Evolutionary conservation across 768 basidiomycete species (phyloP), one percentile per base, ranked within the genome.

Genomic region (Xerocomus spinulosus): DNA sequence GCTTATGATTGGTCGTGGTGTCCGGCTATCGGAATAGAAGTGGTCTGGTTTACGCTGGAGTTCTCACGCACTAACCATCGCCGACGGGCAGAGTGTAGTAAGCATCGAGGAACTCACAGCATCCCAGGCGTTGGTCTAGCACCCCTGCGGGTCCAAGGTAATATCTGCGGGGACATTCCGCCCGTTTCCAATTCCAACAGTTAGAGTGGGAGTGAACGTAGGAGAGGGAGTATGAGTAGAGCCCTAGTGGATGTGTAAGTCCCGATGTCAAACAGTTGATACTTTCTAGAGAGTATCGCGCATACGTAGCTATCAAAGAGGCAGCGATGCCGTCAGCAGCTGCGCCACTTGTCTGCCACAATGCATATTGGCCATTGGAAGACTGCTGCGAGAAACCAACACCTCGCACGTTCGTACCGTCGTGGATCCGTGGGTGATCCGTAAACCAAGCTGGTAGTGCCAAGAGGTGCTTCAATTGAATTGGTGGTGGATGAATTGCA

Each of bases 381-480:
- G 61, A 65, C 6, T 63, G 57, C 10, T 64, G 66, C 5, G 66
- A 42, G 6, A 70, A 69, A 18, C 80, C 83, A 13, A 85, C 3
- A 74, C 68, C 20, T 58, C 69, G 63, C 92, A 96, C 35, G 75
- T 64, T 59, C 92, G 52, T 21, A 81, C 77, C 5, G 55, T 65
- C 88, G 73, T 15, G 89, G 89, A 72, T 92, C 85, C 2, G 64
- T 61, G 7, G 90, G 87, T 32, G n/a, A 91, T 80, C 82, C 85
- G 69, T 40, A 92, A 78, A 9, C 80, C 76, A 61, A 84, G 79
- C 58, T 79, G 68, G 68, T 87, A 87, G 17, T 81, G 81, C 86
- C 86, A 88, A 82, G 68, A 1, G 83, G 82, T 8, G 77, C 61
- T 51, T 76, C 67, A 5, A 80, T 73, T 4, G 56, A 71, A 39